Base-by-base conservation (phyloP, 192 early-diverging fungal species). In the Helicostylum pulchrum region DNA sequence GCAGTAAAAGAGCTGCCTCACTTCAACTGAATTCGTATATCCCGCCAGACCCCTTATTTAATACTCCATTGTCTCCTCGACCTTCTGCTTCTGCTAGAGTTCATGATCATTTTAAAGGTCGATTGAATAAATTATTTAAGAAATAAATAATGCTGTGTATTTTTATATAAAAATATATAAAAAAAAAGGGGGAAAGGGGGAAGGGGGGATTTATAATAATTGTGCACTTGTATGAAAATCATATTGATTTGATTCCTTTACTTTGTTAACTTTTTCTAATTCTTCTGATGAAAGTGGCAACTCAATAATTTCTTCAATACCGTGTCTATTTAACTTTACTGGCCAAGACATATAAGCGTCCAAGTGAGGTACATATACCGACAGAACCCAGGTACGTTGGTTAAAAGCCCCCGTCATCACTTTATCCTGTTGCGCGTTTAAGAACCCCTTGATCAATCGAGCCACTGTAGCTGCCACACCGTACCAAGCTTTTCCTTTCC, bases 401-500 rank as follows among this genome's bases (percentile, higher is more conserved):
- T 26, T 26, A 2, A 2, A 26, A 26, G 26, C 2, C 26, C 26
- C 26, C 0, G 26, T 26, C 26, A 39, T n/a, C 7, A 39, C 9
- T 39, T 39, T 0, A 6, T 39, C 4, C 36, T 39, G 36, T 3
- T 39, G 36, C 15, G 6, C 17, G 8, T 4, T 36, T 34, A 56
- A 39, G 9, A 56, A n/a, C 7, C 17, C 31, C n/a, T 39, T 7
- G 4, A 42, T 23, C 5, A 59, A 26, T 43, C 43, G 42, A 23
- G 57, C 45, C 20, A 26, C 43, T n/a, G 43, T 59, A 5, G 39
- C 57, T 7, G 43, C 57, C 2, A 12, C 43, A 26, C 57, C 57
- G 43, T 43, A 59, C 57, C 57, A 59, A 7, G 57, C 57, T 39
- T 44, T 20, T 26, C 57, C 57, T 14, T 59, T 59, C 15, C 43